Evolutionary conservation across 805 yeast species (phyloP).

Genomic region (Pichia sporocuriosa): DNA sequence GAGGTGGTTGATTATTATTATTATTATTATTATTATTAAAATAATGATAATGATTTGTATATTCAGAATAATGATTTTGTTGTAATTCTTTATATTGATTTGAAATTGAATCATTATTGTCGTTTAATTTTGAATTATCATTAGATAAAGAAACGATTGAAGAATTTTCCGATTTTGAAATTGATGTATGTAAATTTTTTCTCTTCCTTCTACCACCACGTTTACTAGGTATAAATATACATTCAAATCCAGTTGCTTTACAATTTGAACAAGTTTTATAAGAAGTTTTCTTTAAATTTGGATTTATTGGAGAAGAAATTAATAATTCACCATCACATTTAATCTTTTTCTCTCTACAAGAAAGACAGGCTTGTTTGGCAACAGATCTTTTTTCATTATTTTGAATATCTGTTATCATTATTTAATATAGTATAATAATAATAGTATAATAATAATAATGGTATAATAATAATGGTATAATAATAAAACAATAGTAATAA

Average conservation of each 20-base stretch:
- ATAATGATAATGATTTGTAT: too few species aligned
- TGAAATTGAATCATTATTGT: too few species aligned
- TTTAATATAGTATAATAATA: too few species aligned
- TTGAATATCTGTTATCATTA: background rate
- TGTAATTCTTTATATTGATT: too few species aligned
- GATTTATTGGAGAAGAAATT: slow-evolving; percentile 5
- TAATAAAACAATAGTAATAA: too few species aligned
- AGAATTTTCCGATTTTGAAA: slow-evolving; percentile 1
- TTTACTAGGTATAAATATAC: slow-evolving; percentile 50
- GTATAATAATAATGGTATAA: too few species aligned
- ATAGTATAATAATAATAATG: too few species aligned
- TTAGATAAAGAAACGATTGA: slow-evolving; percentile 1
- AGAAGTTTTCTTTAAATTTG: slow-evolving; percentile 14
- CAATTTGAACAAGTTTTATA: slow-evolving; percentile 44
- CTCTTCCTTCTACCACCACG: slow-evolving; percentile 51
- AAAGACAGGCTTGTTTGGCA: slow-evolving; percentile 54
- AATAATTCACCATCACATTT: slow-evolving; percentile 57
- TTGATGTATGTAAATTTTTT: slow-evolving; percentile 7
- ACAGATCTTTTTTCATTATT: slow-evolving; percentile 36
- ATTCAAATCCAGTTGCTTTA: slow-evolving; percentile 35
- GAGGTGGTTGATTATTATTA: too few species aligned
- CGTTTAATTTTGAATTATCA: background rate
- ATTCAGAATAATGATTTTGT: too few species aligned
- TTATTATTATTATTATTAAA: too few species aligned
- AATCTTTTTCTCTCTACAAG: slow-evolving; percentile 58